Evolutionary conservation across 2,329 filamentous ascomycete species (phyloP).

Genomic region (Aspergillus fumigatus): DNA sequence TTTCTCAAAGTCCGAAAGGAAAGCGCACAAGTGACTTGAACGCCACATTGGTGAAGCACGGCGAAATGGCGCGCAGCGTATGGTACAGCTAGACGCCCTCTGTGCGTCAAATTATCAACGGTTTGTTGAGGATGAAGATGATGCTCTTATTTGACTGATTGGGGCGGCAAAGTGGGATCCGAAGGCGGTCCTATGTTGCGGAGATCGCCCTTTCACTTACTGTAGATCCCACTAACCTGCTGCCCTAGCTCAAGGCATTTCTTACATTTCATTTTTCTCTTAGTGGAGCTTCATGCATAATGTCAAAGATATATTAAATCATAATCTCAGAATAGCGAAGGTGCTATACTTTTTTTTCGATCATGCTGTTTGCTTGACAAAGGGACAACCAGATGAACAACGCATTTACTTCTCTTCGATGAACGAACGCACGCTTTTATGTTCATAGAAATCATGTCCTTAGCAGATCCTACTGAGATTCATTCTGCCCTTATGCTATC

Average conservation of each 20-base stretch:
- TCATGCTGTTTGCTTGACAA: neutral
- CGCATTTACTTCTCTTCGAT: neutral
- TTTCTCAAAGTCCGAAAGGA: slow-evolving; percentile 34
- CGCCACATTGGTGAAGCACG: slow-evolving; percentile 33
- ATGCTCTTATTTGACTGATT: neutral
- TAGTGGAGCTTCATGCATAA: neutral
- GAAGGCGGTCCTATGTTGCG: slow-evolving; percentile 8
- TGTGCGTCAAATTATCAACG: neutral
- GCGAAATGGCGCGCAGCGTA: slow-evolving; percentile 11
- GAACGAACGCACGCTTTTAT: neutral
- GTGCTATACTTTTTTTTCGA: neutral
- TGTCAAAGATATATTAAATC: neutral
- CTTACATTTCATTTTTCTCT: neutral
- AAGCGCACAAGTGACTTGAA: slow-evolving; percentile 31
- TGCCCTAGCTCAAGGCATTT: neutral
- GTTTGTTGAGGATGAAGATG: slow-evolving; percentile 2
- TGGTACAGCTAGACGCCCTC: slow-evolving; percentile 6
- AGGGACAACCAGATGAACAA: neutral
- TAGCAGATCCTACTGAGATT: neutral
- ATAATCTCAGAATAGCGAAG: neutral
- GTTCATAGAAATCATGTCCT: neutral
- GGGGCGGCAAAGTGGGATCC: slow-evolving; percentile 13
- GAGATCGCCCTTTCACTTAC: neutral
- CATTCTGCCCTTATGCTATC: neutral
- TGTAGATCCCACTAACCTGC: neutral